Evolutionary conservation across 129 eudicot species (phyloP).

Genomic region (Tagetes erecta): DNA sequence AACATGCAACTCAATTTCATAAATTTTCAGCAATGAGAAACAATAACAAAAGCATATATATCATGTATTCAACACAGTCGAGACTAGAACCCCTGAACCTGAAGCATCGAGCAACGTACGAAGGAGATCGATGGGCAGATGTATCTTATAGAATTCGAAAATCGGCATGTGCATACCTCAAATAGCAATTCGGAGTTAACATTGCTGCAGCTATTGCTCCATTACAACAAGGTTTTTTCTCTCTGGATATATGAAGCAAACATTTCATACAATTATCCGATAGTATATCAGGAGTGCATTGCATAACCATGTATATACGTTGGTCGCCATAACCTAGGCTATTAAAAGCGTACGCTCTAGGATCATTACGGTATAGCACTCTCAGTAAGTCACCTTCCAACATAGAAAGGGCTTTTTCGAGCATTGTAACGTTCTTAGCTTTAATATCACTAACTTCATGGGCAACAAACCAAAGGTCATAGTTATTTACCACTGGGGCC

Average conservation of each 20-base stretch:
- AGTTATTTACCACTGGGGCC: not conserved
- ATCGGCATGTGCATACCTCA: constrained; percentile 27
- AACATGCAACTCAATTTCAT: too few species aligned
- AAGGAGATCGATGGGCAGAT: not conserved
- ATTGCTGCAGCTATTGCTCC: constrained; percentile 30
- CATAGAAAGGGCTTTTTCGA: not conserved
- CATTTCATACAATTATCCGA: not conserved
- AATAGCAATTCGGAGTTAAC: constrained; percentile 38
- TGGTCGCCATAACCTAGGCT: not conserved
- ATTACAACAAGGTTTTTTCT: constrained; percentile 19
- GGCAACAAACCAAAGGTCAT: constrained; percentile 12
- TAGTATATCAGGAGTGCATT: constrained; percentile 30
- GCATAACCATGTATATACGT: constrained; percentile 21
- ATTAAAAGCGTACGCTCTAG: not conserved
- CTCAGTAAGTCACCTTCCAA: not conserved
- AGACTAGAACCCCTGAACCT: too few species aligned
- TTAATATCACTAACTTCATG: not conserved
- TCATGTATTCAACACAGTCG: too few species aligned
- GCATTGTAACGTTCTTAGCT: not conserved
- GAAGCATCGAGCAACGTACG: too few species aligned
- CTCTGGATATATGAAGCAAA: not conserved
- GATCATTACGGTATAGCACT: not conserved
- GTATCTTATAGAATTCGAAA: not conserved
- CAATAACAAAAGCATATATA: too few species aligned
- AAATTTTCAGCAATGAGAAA: too few species aligned